phyloP scores from a whole-genome alignment of 768 basidiomycete genomes.

The Rhodosporidiobolus odoratus region DNA sequence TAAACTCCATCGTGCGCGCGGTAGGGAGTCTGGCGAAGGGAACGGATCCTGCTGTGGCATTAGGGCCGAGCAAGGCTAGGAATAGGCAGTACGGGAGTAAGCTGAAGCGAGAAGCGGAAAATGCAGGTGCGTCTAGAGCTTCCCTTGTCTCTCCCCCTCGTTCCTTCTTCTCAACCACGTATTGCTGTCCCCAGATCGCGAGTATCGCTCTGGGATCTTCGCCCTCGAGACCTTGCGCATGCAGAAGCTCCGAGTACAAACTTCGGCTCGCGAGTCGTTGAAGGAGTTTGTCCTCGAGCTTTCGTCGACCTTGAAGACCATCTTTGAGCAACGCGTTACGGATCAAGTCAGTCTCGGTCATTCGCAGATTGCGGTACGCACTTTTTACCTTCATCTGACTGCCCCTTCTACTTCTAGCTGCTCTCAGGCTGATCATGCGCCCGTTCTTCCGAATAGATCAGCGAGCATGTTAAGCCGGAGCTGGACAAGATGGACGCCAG shows the following conservation, averaged over 20 bases:
- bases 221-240: slow-evolving; percentile 41
- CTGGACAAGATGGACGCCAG: slow-evolving; percentile 12
- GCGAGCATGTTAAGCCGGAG: slow-evolving; percentile 15
- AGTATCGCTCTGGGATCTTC: slow-evolving; percentile 34
- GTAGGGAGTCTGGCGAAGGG: slow-evolving; percentile 29
- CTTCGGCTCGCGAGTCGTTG: slow-evolving; percentile 32
- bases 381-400: neutral
- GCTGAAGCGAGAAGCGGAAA: slow-evolving; percentile 41
- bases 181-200: slow-evolving; percentile 5
- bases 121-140: slow-evolving; percentile 24
- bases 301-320: slow-evolving; percentile 15
- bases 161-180: neutral
- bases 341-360: slow-evolving; percentile 20
- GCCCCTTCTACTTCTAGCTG: neutral
- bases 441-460: slow-evolving; percentile 11
- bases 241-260: slow-evolving; percentile 38
- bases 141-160: neutral
- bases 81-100: slow-evolving; percentile 21
- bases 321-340: neutral
- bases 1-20: slow-evolving; percentile 34
- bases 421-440: too few species aligned
- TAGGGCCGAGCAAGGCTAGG: slow-evolving; percentile 6
- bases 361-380: slow-evolving; percentile 13
- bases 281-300: slow-evolving; percentile 39
- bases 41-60: neutral